Evolutionary conservation across 1,139 yeast genomes (phyloP), one percentile per base, ranked within the genome.

Genomic region (Blastobotrys petasosporus): DNA sequence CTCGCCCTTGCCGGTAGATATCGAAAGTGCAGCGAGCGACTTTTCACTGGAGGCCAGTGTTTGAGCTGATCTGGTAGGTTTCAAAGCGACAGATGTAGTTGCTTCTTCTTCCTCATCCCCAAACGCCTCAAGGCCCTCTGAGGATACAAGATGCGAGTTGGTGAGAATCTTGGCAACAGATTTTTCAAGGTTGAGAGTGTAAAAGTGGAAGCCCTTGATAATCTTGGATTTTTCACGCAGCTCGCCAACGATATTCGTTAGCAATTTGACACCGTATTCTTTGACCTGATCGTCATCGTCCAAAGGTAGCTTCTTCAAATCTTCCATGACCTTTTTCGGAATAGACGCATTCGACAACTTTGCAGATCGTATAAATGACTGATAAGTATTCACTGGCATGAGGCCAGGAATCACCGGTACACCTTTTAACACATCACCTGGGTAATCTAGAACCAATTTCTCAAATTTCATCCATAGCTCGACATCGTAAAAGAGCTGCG

Each of bases 311-410:
- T 72, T 72, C 7, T 82, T 76, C 53, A 83, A 74, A 42, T 66
- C 62, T 17, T 69, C 73, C 45, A 84, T 65, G 23, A 82, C 65
- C 0, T 61, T 47, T 17, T 64, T 62, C 0, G 99, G 98, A 48
- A 92, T 81, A 2, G 84, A 74, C 1, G 97, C 97, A 67, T 88
- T 95, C 17, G 95, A 84, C 48, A 94, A 70, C 60, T 85, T 86
- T 11, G 97, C 80, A 15, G 97, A 95, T 60, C 98, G 78, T 49
- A 83, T 78, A 60, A 92, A 88, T 40, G 90, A 80, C 55, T 80
- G 79, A 63, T 80, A 88, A 2, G 96, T 90, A 57, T 90, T 88
- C 33, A 94, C 82, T n/a, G 99, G 98, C 94, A 92, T 85, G 55
- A 92, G 70, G 1, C 98, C 98, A 0, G 98, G 98, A 42, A 92